Evolutionary conservation across 2,329 filamentous ascomycete species (phyloP), one percentile per base, ranked within the genome.

Genomic region (Paecilomyces dactylethromorphus): DNA sequence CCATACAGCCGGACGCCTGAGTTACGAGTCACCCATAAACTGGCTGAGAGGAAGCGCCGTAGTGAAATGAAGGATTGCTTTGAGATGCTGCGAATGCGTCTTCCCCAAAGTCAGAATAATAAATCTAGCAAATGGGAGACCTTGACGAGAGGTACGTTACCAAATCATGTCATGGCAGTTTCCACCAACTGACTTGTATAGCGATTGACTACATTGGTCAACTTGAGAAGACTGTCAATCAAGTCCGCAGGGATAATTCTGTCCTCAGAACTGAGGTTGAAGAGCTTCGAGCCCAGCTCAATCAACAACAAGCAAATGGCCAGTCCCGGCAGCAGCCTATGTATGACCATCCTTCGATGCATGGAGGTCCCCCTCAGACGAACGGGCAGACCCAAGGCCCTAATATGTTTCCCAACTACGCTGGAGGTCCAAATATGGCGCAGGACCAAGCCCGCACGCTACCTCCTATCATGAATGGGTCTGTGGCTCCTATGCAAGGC

Each of bases 61-160:
- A 81, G 78, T 58, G 79, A 81, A 62, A 81, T 81, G 79, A 81
- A 81, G 60, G 78, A 80, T 64, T 79, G 78, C 55, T 81, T 81
- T 60, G 79, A 81, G 64, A 68, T 72, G 21, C 65, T 81, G 51
- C 73, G 79, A 31, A 65, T 72, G 39, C 74, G 76, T 31, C 70
- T 81, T 1, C 79, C 79, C 3, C 70, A 76, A 15, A 74, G 68
- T 57, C 78, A 79, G 62, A 79, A 76, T 61, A 80, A 79, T 65
- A 81, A 81, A 62, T 80, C 79, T 7, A 81, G 79, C 66, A 81
- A 81, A 69, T 81, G 79, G 79, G 79, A 81, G 62, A 81, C 78
- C 1, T 64, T 81, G 21, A 79, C 77, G 24, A 69, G 76, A 72
- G 76, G 77, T 79, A 69, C 55, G 66, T 56, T 29, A 29, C 11